Conservation (phyloP, 306 rosid species). For the Medicago lupulina region DNA sequence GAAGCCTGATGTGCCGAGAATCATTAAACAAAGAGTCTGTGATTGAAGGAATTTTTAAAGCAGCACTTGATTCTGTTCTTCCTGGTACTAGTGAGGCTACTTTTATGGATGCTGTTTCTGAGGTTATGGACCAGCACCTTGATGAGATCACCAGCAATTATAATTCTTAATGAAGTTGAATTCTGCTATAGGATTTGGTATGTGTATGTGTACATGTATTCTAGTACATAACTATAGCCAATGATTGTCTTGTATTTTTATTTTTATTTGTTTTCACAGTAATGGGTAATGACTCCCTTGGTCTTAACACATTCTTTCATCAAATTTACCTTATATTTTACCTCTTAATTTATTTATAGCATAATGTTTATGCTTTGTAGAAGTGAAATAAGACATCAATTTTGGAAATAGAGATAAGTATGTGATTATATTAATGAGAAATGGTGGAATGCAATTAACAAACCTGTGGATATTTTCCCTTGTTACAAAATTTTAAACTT, state of each 20-base stretch:
- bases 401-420: background rate
- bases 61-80: slow-evolving; percentile 70
- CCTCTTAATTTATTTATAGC: slow-evolving; percentile 15
- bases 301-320: slow-evolving; percentile 35
- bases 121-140: slow-evolving; percentile 74
- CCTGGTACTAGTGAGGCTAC: slow-evolving; percentile 81
- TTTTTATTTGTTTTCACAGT: slow-evolving; percentile 38
- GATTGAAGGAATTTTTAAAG: slow-evolving; percentile 83
- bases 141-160: slow-evolving; percentile 53
- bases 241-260: slow-evolving; percentile 27
- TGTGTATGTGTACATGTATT: slow-evolving; percentile 46
- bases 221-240: slow-evolving; percentile 49
- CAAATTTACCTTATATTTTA: slow-evolving; percentile 22
- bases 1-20: slow-evolving; percentile 80
- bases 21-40: slow-evolving; percentile 73
- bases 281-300: slow-evolving; percentile 35
- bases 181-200: slow-evolving; percentile 36
- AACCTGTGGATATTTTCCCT: background rate
- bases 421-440: background rate
- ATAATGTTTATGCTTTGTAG: slow-evolving; percentile 1
- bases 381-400: background rate
- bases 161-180: slow-evolving; percentile 41
- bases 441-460: background rate
- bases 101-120: slow-evolving; percentile 75
- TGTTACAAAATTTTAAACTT: no score